Base-by-base conservation (phyloP, 2,329 filamentous ascomycete genomes). In the Daldinia eschscholtzii region DNA sequence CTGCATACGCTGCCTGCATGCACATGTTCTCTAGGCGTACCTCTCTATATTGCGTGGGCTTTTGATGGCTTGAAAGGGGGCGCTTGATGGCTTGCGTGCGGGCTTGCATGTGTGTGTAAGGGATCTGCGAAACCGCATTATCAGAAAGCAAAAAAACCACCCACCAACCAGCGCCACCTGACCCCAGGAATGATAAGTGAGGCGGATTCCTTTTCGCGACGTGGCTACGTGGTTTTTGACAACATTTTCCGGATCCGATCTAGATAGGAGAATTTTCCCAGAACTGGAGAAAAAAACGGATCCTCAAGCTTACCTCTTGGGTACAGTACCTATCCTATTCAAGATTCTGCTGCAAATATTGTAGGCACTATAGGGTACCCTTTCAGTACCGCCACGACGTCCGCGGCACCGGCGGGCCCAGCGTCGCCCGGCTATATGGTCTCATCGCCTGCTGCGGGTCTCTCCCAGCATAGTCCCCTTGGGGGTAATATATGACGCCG, bases 401-500 rank as follows among this genome's bases (percentile, higher is more conserved):
- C 37, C 57, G 69, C 66, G 66, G 61, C 66, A 67, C 61, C 66
- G 69, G 69, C 69, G 64, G 65, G 20, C 64, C 61, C 35, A 65
- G 44, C n/a, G 67, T 65, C 30, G 57, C 57, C 57, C 70, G 70
- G 67, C 58, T 71, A 55, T 69, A 65, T 53, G 64, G 70, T 52
- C 55, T 65, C 37, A 64, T 50, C 50, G 23, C 30, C 52, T 35
- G 33, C 39, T 67, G 67, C 18, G 61, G 37, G 57, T 64, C 67
- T 56, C 69, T 67, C 55, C 50, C 60, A 57, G 70, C 50, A 44
- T 67, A 57, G 26, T 69, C 66, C 48, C 35, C 48, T 41, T 61
- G 63, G 37, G 64, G 61, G 61, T 71, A 56, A 61, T 70, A 65
- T 52, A 71, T 70, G 64, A 71, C 70, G 70, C 67, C 67, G 67